Conservation (phyloP, 352 stramenopile species). For the Phytophthora citrophthora region DNA sequence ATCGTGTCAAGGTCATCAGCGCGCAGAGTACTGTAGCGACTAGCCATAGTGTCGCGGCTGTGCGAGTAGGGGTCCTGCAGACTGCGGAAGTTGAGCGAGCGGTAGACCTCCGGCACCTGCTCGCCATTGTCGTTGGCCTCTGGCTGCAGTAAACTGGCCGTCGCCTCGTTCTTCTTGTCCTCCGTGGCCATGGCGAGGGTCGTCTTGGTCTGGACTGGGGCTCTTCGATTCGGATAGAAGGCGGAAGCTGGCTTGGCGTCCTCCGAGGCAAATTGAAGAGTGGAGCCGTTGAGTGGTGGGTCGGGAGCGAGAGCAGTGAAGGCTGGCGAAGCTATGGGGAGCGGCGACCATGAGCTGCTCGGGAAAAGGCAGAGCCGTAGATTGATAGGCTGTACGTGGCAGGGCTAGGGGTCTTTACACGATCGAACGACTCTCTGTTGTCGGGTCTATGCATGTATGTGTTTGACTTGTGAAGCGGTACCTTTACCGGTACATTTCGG, state of each 20-base stretch:
- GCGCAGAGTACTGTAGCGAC: constrained; percentile 51
- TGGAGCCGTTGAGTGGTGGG: constrained; percentile 8
- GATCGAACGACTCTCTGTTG: background rate
- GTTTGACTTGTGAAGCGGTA: background rate
- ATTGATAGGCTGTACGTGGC: background rate
- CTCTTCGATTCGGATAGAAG: constrained; percentile 31
- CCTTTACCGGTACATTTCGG: background rate
- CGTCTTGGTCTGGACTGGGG: constrained; percentile 11
- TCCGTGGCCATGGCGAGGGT: constrained; percentile 17
- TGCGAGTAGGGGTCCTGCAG: constrained; percentile 81
- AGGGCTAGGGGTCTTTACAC: background rate
- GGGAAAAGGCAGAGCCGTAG: background rate
- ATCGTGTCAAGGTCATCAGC: constrained; percentile 72
- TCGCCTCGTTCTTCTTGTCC: constrained; percentile 25
- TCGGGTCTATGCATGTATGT: background rate
- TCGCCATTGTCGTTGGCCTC: constrained; percentile 37
- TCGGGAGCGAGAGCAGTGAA: background rate
- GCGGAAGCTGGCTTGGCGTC: constrained; percentile 13
- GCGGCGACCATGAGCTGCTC: background rate
- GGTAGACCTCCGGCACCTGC: constrained; percentile 67
- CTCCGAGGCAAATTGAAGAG: constrained; percentile 41
- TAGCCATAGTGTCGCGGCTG: constrained; percentile 29
- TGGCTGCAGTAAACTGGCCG: constrained; percentile 32
- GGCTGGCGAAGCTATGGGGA: background rate
- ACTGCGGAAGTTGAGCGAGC: constrained; percentile 68